These are phyloP conservation scores for Myrmaecium sp. DNA, from an alignment of 2,329 filamentous ascomycete species.

Conservation along the genomic window DNA sequence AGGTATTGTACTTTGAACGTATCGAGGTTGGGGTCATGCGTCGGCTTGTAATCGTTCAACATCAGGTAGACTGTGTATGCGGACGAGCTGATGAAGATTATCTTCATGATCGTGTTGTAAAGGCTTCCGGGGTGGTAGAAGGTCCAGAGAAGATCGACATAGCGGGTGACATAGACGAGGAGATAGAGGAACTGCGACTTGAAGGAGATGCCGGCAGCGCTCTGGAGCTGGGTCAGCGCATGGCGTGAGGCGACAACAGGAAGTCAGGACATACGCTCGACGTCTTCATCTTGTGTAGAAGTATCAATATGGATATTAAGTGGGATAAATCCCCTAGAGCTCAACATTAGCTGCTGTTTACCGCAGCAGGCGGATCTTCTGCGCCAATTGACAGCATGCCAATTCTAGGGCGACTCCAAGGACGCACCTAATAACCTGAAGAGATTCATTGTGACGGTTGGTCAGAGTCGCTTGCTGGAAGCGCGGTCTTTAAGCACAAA, in stretches of 20 bases:
- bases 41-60: slow-evolving; percentile 94
- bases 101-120: slow-evolving; percentile 92
- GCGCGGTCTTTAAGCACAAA: too few relatives aligned
- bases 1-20: slow-evolving; percentile 96
- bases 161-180: slow-evolving; percentile 83
- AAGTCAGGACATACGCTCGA: slow-evolving; percentile 53
- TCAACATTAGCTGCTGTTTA: neutral
- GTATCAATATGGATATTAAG: slow-evolving; percentile 79
- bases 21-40: slow-evolving; percentile 90
- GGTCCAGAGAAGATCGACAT: slow-evolving; percentile 77
- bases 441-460: slow-evolving; percentile 45
- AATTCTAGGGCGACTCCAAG: too few relatives aligned
- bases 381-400: slow-evolving; percentile 5
- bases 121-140: slow-evolving; percentile 49
- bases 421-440: slow-evolving; percentile 48
- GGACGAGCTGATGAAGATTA: slow-evolving; percentile 80
- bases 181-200: slow-evolving; percentile 95
- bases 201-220: slow-evolving; percentile 94
- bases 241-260: neutral
- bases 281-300: slow-evolving; percentile 85
- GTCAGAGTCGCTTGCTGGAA: too few relatives aligned
- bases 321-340: slow-evolving; percentile 79
- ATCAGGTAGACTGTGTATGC: slow-evolving; percentile 96
- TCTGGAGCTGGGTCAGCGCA: slow-evolving; percentile 36
- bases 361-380: neutral